A percentile compares a stretch with the other conserved stretches of the same genome.
Conservation (phyloP, 1,139 yeast species). For the Suhomyces yuchorum region DNA sequence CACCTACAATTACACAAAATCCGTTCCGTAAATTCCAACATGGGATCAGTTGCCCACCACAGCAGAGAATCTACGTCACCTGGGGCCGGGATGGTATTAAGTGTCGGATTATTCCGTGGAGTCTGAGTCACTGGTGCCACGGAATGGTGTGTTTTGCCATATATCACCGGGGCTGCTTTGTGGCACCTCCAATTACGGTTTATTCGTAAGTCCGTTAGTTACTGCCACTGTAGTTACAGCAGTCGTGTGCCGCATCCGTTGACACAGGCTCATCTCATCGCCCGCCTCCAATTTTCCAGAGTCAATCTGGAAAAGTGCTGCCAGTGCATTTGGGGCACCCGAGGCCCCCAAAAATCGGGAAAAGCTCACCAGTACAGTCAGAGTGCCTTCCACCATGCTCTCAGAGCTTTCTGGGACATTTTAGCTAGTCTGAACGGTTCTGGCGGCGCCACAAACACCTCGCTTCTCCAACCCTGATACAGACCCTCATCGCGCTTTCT, state of each 20-base stretch:
- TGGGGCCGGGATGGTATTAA: too few relatives aligned
- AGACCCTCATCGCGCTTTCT: slow-evolving; percentile 4
- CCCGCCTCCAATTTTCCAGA: slow-evolving; percentile 7
- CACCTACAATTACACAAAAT: too few relatives aligned
- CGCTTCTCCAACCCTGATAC: neutral
- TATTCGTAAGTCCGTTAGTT: neutral
- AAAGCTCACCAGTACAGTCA: too few relatives aligned
- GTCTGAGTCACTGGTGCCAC: neutral
- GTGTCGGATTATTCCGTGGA: neutral
- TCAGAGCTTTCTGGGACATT: too few relatives aligned
- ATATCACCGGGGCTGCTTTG: neutral
- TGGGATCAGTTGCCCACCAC: too few relatives aligned
- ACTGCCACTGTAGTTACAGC: neutral
- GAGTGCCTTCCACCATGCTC: too few relatives aligned
- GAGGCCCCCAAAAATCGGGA: neutral
- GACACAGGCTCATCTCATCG: slow-evolving; percentile 9
- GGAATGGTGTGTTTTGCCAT: neutral
- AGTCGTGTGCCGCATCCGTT: slow-evolving; percentile 6
- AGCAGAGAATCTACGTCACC: too few relatives aligned
- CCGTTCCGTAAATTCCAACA: too few relatives aligned
- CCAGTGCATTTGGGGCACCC: neutral
- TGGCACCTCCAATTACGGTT: neutral
- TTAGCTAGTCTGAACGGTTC: too few relatives aligned
- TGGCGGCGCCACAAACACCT: neutral
- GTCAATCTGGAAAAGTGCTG: neutral